A percentile compares a stretch with the other conserved stretches of the same genome.
phyloP scores from a whole-genome alignment of 2,329 filamentous ascomycete genomes.

The Pseudocercospora musae region DNA sequence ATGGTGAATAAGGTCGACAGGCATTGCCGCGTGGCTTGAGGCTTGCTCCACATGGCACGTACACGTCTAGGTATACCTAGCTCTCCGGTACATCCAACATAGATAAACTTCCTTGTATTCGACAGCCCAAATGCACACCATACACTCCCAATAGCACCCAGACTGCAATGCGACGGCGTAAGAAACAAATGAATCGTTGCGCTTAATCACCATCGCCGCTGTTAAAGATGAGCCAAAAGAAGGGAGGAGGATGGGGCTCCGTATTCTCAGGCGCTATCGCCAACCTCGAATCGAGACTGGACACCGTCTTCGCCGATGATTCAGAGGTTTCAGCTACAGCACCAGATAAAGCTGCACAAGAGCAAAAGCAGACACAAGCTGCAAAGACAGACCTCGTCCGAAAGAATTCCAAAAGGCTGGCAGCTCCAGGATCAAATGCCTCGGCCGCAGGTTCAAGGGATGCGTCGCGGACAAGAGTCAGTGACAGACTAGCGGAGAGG shows the following conservation, averaged over 20 bases:
- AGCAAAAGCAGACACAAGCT: constrained; percentile 23
- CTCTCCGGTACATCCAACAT: neutral
- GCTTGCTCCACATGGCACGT: neutral
- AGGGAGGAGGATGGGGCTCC: constrained; percentile 40
- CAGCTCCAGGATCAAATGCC: constrained; percentile 17
- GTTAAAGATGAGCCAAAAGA: constrained; percentile 23
- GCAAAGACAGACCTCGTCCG: constrained; percentile 16
- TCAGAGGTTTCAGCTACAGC: constrained; percentile 51
- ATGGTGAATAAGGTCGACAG: neutral
- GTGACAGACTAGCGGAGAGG: constrained; percentile 83
- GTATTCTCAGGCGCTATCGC: constrained; percentile 88
- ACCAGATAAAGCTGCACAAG: constrained; percentile 37
- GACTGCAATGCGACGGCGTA: constrained; percentile 27
- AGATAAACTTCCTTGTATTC: neutral
- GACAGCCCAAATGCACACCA: neutral
- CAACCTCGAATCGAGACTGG: constrained; percentile 87
- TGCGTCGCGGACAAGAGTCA: constrained; percentile 63
- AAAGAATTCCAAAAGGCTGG: constrained; percentile 27
- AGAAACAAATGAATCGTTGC: constrained; percentile 10
- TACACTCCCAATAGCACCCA: constrained; percentile 8
- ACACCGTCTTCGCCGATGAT: constrained; percentile 84
- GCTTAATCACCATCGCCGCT: neutral
- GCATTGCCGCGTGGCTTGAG: neutral
- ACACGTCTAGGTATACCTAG: neutral
- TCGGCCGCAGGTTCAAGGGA: constrained; percentile 55